Evolutionary conservation across 441 rosid species (phyloP), one percentile per base, ranked within the genome.

Genomic region (Erodium texanum): DNA sequence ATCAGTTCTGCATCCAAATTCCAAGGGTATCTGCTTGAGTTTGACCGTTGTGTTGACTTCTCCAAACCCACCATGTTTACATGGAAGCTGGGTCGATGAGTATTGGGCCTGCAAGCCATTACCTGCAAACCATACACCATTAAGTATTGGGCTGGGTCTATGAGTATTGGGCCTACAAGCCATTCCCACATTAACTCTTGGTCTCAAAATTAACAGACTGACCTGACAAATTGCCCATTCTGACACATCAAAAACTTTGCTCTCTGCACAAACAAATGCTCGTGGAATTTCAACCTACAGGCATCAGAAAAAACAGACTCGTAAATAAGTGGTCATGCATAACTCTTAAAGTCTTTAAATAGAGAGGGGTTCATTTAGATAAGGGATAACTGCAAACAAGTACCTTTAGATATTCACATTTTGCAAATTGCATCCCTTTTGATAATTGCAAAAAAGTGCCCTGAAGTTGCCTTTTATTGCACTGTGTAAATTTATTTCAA

Each of bases 141-240:
- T 27, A 1, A 34, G 41, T 34, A 34, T 34, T 34, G 41, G 41
- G 41, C 41, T 34, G 7, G 41, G 41, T 34, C 41, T 3, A 34
- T 34, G 41, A 34, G 41, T 34, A 34, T 7, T n/a, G n/a, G n/a
- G n/a, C n/a, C n/a, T n/a, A n/a, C n/a, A n/a, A n/a, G n/a, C n/a
- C 54, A 48, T 1, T 48, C 15, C 54, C 54, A 48, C 18, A 45
- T 10, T 10, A 10, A n/a, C n/a, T 5, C 56, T 0, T 3, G 7
- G 22, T 18, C 22, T 16, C 20, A 54, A 54, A 54, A 54, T 54
- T 54, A 14, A 61, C 29, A 11, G 24, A 73, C 97, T 41, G 14
- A 92, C 94, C 88, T 88, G 92, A 74, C 98, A 95, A 70, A 87
- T 90, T 62, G 97, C 98, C 98, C 98, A 92, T 77, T 95, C 99